Percentiles rank a stretch among this genome's conserved stretches.
These are phyloP conservation scores for Mycena pura DNA, from an alignment of 768 basidiomycete genomes.

Conservation along the genomic window DNA sequence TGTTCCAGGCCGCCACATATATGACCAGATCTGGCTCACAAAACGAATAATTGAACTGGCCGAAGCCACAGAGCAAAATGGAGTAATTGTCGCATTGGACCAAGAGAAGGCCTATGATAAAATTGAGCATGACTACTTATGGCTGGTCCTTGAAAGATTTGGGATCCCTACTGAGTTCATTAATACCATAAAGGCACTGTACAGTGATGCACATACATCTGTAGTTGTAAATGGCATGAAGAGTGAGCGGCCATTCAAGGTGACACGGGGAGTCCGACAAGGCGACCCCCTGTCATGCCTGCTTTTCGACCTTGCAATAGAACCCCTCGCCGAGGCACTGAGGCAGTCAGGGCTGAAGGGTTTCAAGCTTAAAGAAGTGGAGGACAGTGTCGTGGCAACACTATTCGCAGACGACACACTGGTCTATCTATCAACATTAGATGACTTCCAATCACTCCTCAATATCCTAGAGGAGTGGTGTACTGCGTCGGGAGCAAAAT, in stretches of 20 bases:
- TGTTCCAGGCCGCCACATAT: no score
- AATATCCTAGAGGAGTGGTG: no score
- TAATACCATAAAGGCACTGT: no score
- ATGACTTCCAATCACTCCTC: no score
- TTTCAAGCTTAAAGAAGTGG: neutral
- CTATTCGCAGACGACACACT: constrained; percentile 11
- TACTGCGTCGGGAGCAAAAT: no score
- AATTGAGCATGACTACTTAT: no score
- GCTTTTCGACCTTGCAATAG: no score
- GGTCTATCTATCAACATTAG: neutral
- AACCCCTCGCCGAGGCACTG: neutral
- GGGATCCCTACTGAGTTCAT: no score
- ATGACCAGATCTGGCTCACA: no score
- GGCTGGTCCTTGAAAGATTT: no score
- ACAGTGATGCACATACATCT: neutral
- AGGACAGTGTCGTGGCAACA: neutral
- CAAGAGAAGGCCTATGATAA: no score
- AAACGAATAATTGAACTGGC: no score
- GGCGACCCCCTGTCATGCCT: neutral
- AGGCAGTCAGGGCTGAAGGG: neutral
- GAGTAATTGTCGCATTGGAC: neutral
- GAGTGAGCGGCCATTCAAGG: neutral
- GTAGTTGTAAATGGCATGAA: neutral
- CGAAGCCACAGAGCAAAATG: neutral
- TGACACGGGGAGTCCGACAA: neutral